These are phyloP conservation scores for Stygiomarasmius scandens DNA, from an alignment of 1,284 basidiomycete species.

Conservation along the genomic window DNA sequence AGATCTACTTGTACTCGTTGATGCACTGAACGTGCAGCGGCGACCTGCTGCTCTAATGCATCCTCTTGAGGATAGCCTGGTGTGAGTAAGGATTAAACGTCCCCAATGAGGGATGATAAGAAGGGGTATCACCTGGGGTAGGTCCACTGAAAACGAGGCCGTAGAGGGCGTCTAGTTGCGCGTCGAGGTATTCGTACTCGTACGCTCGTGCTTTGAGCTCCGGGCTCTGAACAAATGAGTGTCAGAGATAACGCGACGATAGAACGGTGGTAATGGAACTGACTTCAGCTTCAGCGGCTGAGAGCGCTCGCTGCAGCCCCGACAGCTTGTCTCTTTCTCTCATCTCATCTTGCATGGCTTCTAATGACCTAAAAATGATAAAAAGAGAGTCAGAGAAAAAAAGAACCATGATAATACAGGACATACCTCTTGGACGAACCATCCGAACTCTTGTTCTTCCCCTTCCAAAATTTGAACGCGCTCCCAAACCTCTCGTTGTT, in stretches of 20 bases:
- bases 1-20: slow-evolving; percentile 9
- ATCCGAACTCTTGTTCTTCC: slow-evolving; percentile 4
- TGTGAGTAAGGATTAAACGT: neutral
- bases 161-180: slow-evolving; percentile 14
- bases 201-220: slow-evolving; percentile 2
- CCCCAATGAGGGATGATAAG: neutral
- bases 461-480: slow-evolving; percentile 11
- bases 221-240: slow-evolving; percentile 3
- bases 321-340: slow-evolving; percentile 11
- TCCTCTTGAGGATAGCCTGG: slow-evolving; percentile 16
- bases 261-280: neutral
- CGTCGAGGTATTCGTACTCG: slow-evolving; percentile 11
- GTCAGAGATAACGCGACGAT: neutral
- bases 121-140: slow-evolving; percentile 11
- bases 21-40: slow-evolving; percentile 7
- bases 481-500: neutral
- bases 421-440: slow-evolving; percentile 3
- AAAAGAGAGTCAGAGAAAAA: neutral
- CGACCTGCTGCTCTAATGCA: slow-evolving; percentile 14
- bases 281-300: slow-evolving; percentile 5
- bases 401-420: neutral
- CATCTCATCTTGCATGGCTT: slow-evolving; percentile 11
- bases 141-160: slow-evolving; percentile 16
- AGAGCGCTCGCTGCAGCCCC: slow-evolving; percentile 6
- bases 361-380: slow-evolving; percentile 4